Evolutionary conservation across 257 asterid genomes (phyloP), one percentile per base, ranked within the genome.

Genomic region (Solanum rostratum): DNA sequence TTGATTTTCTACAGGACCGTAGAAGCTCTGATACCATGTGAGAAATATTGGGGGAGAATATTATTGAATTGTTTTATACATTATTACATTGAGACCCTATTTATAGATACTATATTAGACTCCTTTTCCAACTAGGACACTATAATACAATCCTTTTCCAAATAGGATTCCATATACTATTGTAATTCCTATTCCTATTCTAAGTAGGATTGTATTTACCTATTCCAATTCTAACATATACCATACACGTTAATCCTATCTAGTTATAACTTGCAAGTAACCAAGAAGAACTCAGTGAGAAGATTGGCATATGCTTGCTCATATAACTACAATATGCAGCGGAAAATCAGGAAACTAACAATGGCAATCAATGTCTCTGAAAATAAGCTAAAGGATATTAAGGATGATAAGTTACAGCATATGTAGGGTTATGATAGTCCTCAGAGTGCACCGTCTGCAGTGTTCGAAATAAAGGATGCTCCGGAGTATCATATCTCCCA

Each of bases 381-480:
- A 49, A 76, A 24, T 43, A 76, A 76, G 9, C 27, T 3, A 76
- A 69, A 70, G 54, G 50, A 84, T 22, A 82, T 43, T 33, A 84
- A 80, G 55, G 80, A 85, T 6, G 78, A 83, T 80, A 79, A 60
- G 62, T 93, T 94, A 97, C 99, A 81, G 91, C 85, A 70, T 63
- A 97, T 84, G 98, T 95, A 33, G 99, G 99, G 86, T 97, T 97
- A 88, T 94, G 99, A 86, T 94, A 95, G 93, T 97, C 99, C 60
- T 93, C 98, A 37, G 92, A 87, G 86, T 97, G 99, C 86, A 84
- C 62, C 74, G 96, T 95, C 68, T 90, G 89, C 60, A 91, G 92
- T 41, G 95, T 89, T 91, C 97, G 91, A 87, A 94, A 92, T 79
- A 97, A 16, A 59, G 92, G 93, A 88, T 97, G 99, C 70, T 90